Conservation (phyloP, 306 rosid genomes). For the Corylus heterophylla region DNA sequence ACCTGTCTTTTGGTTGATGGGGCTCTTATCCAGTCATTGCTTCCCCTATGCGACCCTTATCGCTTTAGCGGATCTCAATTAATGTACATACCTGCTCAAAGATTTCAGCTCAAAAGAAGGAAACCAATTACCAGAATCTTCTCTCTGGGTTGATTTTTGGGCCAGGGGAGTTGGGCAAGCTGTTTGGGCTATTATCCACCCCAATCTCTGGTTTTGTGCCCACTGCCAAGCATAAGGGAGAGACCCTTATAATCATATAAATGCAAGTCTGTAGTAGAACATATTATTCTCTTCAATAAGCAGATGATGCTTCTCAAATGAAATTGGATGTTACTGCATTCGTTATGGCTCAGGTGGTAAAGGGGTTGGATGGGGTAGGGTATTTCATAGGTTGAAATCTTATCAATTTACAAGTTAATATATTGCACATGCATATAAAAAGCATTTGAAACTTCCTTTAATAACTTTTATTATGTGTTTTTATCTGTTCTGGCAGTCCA, state of each 20-base stretch:
- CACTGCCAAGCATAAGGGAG: not conserved
- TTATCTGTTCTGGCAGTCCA: slow-evolving; percentile 61
- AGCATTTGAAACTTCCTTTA: slow-evolving; percentile 6
- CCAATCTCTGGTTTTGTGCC: not conserved
- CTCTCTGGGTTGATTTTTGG: not conserved
- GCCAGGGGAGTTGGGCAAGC: not conserved
- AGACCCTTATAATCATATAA: slow-evolving; percentile 1
- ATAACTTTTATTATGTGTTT: slow-evolving; percentile 12
- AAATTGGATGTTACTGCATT: not conserved
- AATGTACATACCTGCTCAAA: not conserved
- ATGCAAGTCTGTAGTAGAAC: slow-evolving; percentile 2
- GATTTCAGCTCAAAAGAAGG: slow-evolving; percentile 3
- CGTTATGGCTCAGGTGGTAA: not conserved
- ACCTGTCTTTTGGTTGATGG: not conserved
- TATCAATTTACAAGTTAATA: not conserved
- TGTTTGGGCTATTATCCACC: not conserved
- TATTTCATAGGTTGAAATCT: not conserved
- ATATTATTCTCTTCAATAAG: not conserved
- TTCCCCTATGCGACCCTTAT: not conserved
- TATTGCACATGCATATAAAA: not conserved
- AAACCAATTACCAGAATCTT: not conserved
- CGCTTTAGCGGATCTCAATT: not conserved
- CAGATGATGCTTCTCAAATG: slow-evolving; percentile 19
- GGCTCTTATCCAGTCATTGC: not conserved
- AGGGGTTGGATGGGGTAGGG: not conserved